phyloP scores from a whole-genome alignment of 2,329 filamentous ascomycete species.

The Fonsecaea pedrosoi region DNA sequence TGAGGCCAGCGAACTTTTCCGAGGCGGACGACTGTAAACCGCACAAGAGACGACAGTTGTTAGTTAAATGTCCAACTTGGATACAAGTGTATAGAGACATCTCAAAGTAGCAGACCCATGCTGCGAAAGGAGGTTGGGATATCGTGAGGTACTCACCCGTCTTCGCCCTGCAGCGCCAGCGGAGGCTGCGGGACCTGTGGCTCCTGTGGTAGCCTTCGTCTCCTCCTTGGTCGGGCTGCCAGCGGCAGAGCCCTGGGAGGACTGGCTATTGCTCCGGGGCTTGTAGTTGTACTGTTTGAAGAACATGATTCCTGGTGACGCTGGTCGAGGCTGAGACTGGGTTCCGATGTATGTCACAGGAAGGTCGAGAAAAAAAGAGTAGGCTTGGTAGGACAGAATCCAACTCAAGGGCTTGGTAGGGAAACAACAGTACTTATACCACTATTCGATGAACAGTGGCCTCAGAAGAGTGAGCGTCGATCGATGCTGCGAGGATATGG shows the following conservation, averaged over 20 bases:
- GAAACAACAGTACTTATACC: background rate
- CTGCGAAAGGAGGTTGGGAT: too few relatives aligned
- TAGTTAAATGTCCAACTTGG: background rate
- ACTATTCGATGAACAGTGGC: background rate
- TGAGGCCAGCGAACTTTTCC: conserved; percentile 37
- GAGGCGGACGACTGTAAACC: conserved; percentile 26
- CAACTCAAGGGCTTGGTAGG: background rate
- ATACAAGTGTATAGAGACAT: background rate
- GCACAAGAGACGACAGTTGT: background rate
- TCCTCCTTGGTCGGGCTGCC: conserved; percentile 30
- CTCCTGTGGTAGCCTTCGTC: conserved; percentile 16
- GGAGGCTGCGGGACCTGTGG: conserved; percentile 12
- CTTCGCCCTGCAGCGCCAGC: conserved; percentile 33
- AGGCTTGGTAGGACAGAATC: background rate
- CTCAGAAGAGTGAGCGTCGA: background rate
- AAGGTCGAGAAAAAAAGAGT: background rate
- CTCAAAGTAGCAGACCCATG: too few relatives aligned
- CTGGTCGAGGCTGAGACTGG: conserved; percentile 1
- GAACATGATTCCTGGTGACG: conserved; percentile 33
- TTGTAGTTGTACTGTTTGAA: conserved; percentile 41
- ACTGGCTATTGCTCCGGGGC: conserved; percentile 37
- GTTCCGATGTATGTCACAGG: background rate
- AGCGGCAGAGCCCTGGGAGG: conserved; percentile 28
- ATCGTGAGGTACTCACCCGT: conserved; percentile 31
- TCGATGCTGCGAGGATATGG: conserved; percentile 4